Evolutionary conservation across 371 early-diverging fungal species (phyloP), one percentile per base, ranked within the genome.

Genomic region (Mucor circinelloides): DNA sequence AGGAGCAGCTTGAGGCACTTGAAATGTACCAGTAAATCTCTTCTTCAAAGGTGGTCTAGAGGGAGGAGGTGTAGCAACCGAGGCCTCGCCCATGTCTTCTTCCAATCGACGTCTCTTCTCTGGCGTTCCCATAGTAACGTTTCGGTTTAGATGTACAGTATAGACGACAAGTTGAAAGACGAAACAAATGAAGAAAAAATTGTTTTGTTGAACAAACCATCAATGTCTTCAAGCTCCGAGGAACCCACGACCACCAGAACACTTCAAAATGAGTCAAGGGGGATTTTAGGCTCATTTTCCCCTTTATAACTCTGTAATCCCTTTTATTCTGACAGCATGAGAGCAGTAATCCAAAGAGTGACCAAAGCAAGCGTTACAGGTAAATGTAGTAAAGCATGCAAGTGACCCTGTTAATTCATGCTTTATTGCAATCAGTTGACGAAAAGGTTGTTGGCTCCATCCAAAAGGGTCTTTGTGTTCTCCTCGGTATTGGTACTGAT

Each of bases 401-500:
- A 9, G 42, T 25, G 42, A 15, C 6, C 6, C 3, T 9, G 32
- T 34, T 44, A 9, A 38, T 10, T 15, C 31, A 17, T 36, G 17
- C n/a, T n/a, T 36, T 2, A 36, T 40, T 17, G 0, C 40, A n/a
- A 25, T 19, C 44, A 81, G 94, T 94, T 28, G 86, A 89, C 60
- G 82, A 84, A 19, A 68, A 79, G 21, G 81, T 90, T 13, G 88
- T 95, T 21, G 83, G 92, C 6, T 80, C 85, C 40, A 94, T 95
- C 58, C 84, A 84, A 40, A 80, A 84, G 46, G 95, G 95, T 2
- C 63, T 95, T 9, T 93, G 93, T 60, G 86, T 94, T 5, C 77
- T 95, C 15, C 77, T 94, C 7, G 94, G 94, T 3, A 87, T 95
- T 59, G 85, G 84, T 34, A 73, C 80, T 13, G 87, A 90, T 56